A percentile compares a stretch with the other conserved stretches of the same genome.
Evolutionary conservation across 441 rosid species (phyloP).

Genomic region (Corymbia citriodora): DNA sequence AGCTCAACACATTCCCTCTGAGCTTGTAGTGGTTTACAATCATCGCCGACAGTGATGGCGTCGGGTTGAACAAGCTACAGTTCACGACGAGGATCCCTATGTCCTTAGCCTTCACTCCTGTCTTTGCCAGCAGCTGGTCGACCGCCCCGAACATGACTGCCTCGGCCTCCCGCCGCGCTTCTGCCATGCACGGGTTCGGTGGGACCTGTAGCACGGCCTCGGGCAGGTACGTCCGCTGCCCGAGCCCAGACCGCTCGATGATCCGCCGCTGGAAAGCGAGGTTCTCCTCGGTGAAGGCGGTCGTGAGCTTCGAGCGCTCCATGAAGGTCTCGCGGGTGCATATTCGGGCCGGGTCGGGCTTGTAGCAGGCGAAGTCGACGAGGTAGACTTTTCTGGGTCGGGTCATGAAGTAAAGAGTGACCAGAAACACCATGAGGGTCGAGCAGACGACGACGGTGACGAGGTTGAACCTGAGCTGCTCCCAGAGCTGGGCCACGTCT

Average conservation of each 20-base stretch:
- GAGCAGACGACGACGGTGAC: slow-evolving; percentile 37
- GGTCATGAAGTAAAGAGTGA: slow-evolving; percentile 48
- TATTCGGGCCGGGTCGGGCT: slow-evolving; percentile 41
- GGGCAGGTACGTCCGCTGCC: slow-evolving; percentile 54
- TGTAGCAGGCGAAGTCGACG: slow-evolving; percentile 54
- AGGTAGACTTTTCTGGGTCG: slow-evolving; percentile 51
- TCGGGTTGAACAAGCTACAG: slow-evolving; percentile 63
- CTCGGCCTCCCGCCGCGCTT: slow-evolving; percentile 68
- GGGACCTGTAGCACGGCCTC: slow-evolving; percentile 47
- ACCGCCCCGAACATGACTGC: slow-evolving; percentile 65
- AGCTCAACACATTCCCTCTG: slow-evolving; percentile 56
- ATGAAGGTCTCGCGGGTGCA: slow-evolving; percentile 56
- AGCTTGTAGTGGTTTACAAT: slow-evolving; percentile 61
- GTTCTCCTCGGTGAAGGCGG: slow-evolving; percentile 51
- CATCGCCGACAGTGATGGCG: slow-evolving; percentile 67
- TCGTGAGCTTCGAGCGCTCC: slow-evolving; percentile 32
- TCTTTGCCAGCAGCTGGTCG: slow-evolving; percentile 46
- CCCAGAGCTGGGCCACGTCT: slow-evolving; percentile 41
- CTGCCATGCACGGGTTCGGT: slow-evolving; percentile 53
- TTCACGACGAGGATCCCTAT: slow-evolving; percentile 60
- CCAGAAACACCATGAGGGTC: slow-evolving; percentile 26
- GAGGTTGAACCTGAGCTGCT: slow-evolving; percentile 55
- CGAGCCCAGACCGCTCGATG: slow-evolving; percentile 57
- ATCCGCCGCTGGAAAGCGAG: slow-evolving; percentile 62
- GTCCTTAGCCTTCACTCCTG: slow-evolving; percentile 53